Evolutionary conservation across 192 early-diverging fungal genomes (phyloP), one percentile per base, ranked within the genome.

Genomic region (Coemansia reversa): DNA sequence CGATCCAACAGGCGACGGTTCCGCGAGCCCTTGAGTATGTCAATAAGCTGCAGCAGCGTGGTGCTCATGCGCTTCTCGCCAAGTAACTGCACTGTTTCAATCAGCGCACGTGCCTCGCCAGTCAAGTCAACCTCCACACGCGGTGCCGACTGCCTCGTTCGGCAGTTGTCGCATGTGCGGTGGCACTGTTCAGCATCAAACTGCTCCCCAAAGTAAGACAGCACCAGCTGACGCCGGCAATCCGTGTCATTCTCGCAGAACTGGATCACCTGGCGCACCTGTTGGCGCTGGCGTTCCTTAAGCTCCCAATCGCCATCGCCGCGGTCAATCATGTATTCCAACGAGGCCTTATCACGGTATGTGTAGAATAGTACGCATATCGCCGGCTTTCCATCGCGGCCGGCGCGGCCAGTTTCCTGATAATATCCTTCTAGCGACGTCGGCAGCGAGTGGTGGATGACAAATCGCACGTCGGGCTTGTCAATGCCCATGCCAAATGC

Each of bases 401-500:
- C 95, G 0, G 94, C 94, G 16, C 97, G 89, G 2, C 97, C 95
- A 0, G 94, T 99, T 70, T 99, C 97, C 76, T 96, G 91, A 64
- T 96, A 96, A 67, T 99, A 99, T 0, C 92, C 93, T 74, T 99
- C 97, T 1, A 99, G 67, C 33, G 91, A 93, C 11, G 90, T 86
- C 0, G 95, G 94, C 22, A 99, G 74, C 11, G 90, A 88, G 73
- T 92, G 90, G 60, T 99, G 97, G 16, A 97, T 91, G 1, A 99
- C 95, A 73, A 92, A 97, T 8, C 95, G 91, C 23, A 99, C 95
- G 61, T 98, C 92, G 5, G 91, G 72, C 79, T 99, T 97, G 81
- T 99, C 94, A 50, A 97, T 95, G 8, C 95, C 96, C 95, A 98
- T 95, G 8, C 97, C 95, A 82, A 99, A 99, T 0, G 97, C 97